phyloP scores from a whole-genome alignment of 176 grass and related monocot genomes.

The Hordeum marinum region DNA sequence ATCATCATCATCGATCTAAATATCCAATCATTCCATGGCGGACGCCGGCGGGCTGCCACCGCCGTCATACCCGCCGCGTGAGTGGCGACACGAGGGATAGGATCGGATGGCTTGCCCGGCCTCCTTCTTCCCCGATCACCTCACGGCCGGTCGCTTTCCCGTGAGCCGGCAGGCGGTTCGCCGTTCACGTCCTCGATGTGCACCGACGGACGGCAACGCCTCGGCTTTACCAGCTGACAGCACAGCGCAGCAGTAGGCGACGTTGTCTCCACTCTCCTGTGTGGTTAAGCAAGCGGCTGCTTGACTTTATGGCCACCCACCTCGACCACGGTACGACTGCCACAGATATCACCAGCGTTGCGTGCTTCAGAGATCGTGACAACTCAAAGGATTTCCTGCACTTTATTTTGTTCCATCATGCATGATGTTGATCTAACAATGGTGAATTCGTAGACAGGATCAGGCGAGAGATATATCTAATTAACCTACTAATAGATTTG shows the following conservation, averaged over 20 bases:
- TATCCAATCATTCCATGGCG: not conserved
- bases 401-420: not conserved
- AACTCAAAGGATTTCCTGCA: not conserved
- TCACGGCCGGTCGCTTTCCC: not conserved
- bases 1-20: not conserved
- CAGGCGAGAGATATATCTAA: no score
- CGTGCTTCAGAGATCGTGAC: not conserved
- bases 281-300: not conserved
- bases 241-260: not conserved
- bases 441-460: not conserved
- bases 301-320: constrained; percentile 1
- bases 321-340: not conserved
- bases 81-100: not conserved
- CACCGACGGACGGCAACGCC: constrained; percentile 1
- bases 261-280: not conserved
- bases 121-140: not conserved
- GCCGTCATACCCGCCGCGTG: not conserved
- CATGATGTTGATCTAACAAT: not conserved
- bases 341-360: not conserved
- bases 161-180: constrained; percentile 17
- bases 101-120: not conserved
- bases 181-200: constrained; percentile 13
- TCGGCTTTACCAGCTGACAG: not conserved
- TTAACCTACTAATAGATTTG: not conserved
- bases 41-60: not conserved